A percentile compares a stretch with the other conserved stretches of the same genome.
Conservation (phyloP, 108 stramenopile genomes). For the Discostella stelligeroides region DNA sequence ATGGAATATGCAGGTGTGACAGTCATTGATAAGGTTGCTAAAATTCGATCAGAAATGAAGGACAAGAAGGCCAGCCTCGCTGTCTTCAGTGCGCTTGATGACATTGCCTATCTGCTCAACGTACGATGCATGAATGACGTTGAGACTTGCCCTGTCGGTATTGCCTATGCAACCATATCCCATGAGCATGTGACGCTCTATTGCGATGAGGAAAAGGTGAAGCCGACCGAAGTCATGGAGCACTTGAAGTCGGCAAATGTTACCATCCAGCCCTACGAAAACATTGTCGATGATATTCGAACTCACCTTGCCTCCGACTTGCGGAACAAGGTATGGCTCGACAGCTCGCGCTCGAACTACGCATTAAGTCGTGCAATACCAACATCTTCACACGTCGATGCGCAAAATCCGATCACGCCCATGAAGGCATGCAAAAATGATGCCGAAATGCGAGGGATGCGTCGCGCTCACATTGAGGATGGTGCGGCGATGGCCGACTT, state of each 20-base stretch:
- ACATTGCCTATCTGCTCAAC: slow-evolving; percentile 97
- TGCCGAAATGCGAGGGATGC: slow-evolving; percentile 93
- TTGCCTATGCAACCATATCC: slow-evolving; percentile 90
- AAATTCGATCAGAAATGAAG: slow-evolving; percentile 73
- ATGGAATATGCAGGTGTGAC: slow-evolving; percentile 87
- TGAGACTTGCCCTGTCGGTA: slow-evolving; percentile 89
- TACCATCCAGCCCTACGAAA: slow-evolving; percentile 67
- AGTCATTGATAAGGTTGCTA: slow-evolving; percentile 77
- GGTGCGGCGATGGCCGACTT: slow-evolving; percentile 94
- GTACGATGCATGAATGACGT: slow-evolving; percentile 90
- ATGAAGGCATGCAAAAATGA: slow-evolving; percentile 94
- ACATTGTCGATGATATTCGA: slow-evolving; percentile 60
- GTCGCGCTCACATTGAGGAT: slow-evolving; percentile 91
- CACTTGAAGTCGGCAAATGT: slow-evolving; percentile 64
- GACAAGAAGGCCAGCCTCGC: slow-evolving; percentile 79
- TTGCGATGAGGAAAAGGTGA: slow-evolving; percentile 74
- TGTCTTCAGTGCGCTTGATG: slow-evolving; percentile 92
- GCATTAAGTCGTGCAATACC: slow-evolving; percentile 70
- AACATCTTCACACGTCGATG: slow-evolving; percentile 47
- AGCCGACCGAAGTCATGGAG: slow-evolving; percentile 53
- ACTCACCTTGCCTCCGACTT: slow-evolving; percentile 52
- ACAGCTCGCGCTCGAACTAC: slow-evolving; percentile 67
- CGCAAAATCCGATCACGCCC: slow-evolving; percentile 88
- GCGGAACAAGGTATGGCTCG: slow-evolving; percentile 70
- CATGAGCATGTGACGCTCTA: slow-evolving; percentile 69